phyloP scores from a whole-genome alignment of 2,329 filamentous ascomycete genomes.

The Emmonsia crescens region DNA sequence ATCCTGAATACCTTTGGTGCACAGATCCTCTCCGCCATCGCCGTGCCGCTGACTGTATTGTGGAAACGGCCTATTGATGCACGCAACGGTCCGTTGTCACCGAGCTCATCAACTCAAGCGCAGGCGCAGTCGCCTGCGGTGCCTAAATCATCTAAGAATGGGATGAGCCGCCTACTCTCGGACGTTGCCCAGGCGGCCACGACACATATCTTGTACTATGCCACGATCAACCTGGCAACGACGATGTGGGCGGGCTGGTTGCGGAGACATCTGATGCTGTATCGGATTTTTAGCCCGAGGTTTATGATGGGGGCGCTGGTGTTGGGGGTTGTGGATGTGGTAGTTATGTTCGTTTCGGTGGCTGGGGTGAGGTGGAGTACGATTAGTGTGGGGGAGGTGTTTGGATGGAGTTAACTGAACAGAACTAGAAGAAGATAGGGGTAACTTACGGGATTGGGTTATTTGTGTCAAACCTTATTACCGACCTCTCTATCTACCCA shows the following conservation, averaged over 20 bases:
- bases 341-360: slow-evolving; percentile 60
- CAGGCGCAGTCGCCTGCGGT: neutral
- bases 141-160: slow-evolving; percentile 12
- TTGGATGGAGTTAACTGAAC: slow-evolving; percentile 55
- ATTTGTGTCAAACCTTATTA: too few relatives aligned
- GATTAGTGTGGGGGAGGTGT: slow-evolving; percentile 71
- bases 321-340: slow-evolving; percentile 65
- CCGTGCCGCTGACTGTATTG: slow-evolving; percentile 68
- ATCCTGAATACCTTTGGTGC: slow-evolving; percentile 79
- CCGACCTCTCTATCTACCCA: too few relatives aligned
- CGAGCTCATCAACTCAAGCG: slow-evolving; percentile 5
- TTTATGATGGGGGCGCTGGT: slow-evolving; percentile 73
- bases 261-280: slow-evolving; percentile 89
- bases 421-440: neutral
- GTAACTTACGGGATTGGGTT: too few relatives aligned
- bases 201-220: slow-evolving; percentile 71
- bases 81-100: neutral
- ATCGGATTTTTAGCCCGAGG: slow-evolving; percentile 80
- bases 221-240: slow-evolving; percentile 70
- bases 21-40: slow-evolving; percentile 70
- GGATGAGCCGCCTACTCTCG: slow-evolving; percentile 45
- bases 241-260: slow-evolving; percentile 85
- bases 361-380: slow-evolving; percentile 65
- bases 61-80: slow-evolving; percentile 83
- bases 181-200: slow-evolving; percentile 59